Evolutionary conservation across 495 filamentous ascomycete species (phyloP), one percentile per base, ranked within the genome.

Genomic region (Polyplosphaeria fusca): DNA sequence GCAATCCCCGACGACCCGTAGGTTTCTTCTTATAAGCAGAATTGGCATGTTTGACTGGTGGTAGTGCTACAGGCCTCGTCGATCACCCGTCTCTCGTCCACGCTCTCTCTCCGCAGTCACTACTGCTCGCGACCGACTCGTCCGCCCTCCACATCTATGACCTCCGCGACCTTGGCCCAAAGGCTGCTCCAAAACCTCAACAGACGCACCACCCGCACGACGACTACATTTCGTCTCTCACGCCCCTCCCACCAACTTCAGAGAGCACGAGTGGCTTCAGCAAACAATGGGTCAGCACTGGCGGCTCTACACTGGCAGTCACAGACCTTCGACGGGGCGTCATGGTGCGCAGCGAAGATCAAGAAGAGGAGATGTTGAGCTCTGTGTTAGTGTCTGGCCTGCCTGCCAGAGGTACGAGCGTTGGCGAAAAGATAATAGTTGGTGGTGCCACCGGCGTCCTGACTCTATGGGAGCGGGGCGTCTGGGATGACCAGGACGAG

Each of bases 401-500:
- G 27, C 74, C 81, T 2, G 79, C 82, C 32, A 76, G 81, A 18
- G 83, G 85, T 48, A 75, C 72, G 22, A 80, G 73, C 52, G 82
- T 83, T 22, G 87, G 86, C 2, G 79, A 86, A 61, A 89, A 95
- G 63, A 75, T 95, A 1, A 70, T 91, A 1, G 84, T 95, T 1
- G 93, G 93, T 26, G 87, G 85, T 13, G 82, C 83, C 11, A 82
- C 78, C 7, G 93, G 93, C 14, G 80, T 95, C 4, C 63, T 96
- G 58, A 94, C 91, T 9, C 75, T 96, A 1, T 98, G 93, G 93
- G 91, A 97, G 65, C 86, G 82, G 60, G 93, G 91, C 1, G 79
- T 83, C 1, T 97, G 93, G 91, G 91, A 95, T 63, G 91, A 95
- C 71, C 89, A 95, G 68, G 87, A 93, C 58, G 89, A 95, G 68